These are phyloP conservation scores for Naegleria lovaniensis DNA, from an alignment of 208 protist species.

Conservation along the genomic window DNA sequence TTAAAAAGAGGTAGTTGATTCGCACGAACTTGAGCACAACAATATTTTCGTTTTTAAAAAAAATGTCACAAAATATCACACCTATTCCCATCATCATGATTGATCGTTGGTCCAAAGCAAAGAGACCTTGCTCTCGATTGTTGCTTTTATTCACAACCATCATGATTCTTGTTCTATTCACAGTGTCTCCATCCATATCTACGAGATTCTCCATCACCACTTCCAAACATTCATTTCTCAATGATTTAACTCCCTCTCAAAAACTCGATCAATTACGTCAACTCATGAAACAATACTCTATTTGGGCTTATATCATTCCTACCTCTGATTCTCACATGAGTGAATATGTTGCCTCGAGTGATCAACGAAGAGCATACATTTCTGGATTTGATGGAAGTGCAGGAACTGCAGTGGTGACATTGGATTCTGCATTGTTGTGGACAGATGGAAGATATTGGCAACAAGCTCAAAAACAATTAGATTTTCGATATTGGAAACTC, in stretches of 20 bases:
- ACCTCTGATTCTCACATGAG: background rate
- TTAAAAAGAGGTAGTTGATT: too few relatives aligned
- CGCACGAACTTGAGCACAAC: too few relatives aligned
- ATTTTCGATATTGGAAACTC: constrained; percentile 63
- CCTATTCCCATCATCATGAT: too few relatives aligned
- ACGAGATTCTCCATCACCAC: background rate
- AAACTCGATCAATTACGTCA: background rate
- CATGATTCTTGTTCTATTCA: too few relatives aligned
- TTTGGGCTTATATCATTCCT: background rate
- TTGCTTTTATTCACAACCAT: too few relatives aligned
- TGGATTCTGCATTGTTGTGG: constrained; percentile 73
- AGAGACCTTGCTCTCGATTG: too few relatives aligned
- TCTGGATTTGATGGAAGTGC: constrained; percentile 88
- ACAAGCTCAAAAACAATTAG: constrained; percentile 71
- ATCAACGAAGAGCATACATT: constrained; percentile 81
- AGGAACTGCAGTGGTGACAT: constrained; percentile 57
- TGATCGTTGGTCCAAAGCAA: too few relatives aligned
- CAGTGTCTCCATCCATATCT: too few relatives aligned
- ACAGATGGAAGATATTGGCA: constrained; percentile 94
- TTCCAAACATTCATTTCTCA: too few relatives aligned
- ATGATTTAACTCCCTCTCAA: background rate
- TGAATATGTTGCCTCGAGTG: constrained; percentile 81
- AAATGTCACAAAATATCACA: too few relatives aligned
- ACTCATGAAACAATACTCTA: background rate
- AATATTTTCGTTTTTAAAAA: too few relatives aligned